Evolutionary conservation across 768 basidiomycete species (phyloP).

Genomic region (Auricularia sp.): DNA sequence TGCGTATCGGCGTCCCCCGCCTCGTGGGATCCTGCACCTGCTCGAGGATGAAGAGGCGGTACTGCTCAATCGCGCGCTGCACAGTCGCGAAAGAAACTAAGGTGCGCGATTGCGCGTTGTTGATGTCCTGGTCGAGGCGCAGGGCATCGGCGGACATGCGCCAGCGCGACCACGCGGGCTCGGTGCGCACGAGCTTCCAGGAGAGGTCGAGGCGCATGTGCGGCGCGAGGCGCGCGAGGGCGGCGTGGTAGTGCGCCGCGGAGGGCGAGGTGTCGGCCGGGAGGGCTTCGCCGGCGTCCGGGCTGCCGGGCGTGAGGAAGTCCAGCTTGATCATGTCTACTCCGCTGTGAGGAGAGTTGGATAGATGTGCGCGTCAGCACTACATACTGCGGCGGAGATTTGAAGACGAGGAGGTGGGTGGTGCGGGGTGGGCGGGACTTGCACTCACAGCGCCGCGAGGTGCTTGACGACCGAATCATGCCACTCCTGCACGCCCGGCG

Average conservation of each 20-base stretch:
- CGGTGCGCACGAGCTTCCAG: slow-evolving; percentile 3
- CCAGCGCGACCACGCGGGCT: not conserved
- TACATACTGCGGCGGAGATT: too few relatives aligned
- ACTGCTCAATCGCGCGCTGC: slow-evolving; percentile 6
- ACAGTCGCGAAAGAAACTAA: not conserved
- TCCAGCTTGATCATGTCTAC: slow-evolving; percentile 6
- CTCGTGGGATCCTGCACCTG: not conserved
- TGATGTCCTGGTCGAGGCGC: slow-evolving; percentile 5
- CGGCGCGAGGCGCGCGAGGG: not conserved
- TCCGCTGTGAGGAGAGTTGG: not conserved
- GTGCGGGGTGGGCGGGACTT: too few relatives aligned
- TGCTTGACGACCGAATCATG: not conserved
- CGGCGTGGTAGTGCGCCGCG: slow-evolving; percentile 2
- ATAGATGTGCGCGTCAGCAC: not conserved
- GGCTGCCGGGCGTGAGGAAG: slow-evolving; percentile 5
- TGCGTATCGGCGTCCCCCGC: not conserved
- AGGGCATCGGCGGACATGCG: slow-evolving; percentile 1
- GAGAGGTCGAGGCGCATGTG: slow-evolving; percentile 3
- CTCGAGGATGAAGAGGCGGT: slow-evolving; percentile 2
- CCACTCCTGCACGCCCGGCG: slow-evolving; percentile 4
- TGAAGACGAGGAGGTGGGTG: too few relatives aligned
- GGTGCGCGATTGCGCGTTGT: not conserved
- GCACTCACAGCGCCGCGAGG: slow-evolving; percentile 2
- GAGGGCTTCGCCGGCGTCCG: not conserved
- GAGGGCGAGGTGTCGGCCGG: slow-evolving; percentile 1